These are phyloP conservation scores for Aspergillus niger DNA, from an alignment of 2,329 filamentous ascomycete genomes.

Conservation along the genomic window DNA sequence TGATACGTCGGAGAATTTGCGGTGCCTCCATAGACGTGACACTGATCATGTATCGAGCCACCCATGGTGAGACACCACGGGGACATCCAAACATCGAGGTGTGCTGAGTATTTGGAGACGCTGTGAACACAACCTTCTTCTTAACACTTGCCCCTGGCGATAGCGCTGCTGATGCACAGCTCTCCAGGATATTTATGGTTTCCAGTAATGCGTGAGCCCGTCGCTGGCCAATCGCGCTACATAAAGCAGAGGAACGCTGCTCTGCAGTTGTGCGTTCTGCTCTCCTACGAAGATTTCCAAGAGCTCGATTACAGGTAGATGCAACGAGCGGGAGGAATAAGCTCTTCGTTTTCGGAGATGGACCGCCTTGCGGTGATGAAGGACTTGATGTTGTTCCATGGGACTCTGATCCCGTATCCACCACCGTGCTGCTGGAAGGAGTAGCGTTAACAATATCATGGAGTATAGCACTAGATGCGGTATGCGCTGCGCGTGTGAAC, in stretches of 20 bases:
- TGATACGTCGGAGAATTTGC: constrained; percentile 37
- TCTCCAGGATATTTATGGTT: constrained; percentile 22
- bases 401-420: neutral
- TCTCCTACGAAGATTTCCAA: constrained; percentile 15
- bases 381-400: neutral
- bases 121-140: neutral
- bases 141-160: neutral
- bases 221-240: neutral
- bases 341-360: constrained; percentile 20
- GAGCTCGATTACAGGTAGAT: constrained; percentile 19
- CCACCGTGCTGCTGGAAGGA: neutral
- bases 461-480: constrained; percentile 38
- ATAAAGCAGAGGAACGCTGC: neutral
- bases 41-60: constrained; percentile 39
- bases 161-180: constrained; percentile 25
- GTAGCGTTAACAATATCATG: constrained; percentile 11
- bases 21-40: constrained; percentile 37
- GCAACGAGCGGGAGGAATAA: constrained; percentile 22
- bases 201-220: constrained; percentile 20
- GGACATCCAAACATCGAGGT: neutral
- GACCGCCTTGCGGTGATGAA: constrained; percentile 19
- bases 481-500: constrained; percentile 40
- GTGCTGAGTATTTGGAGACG: neutral
- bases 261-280: constrained; percentile 11
- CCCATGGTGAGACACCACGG: constrained; percentile 36